These are phyloP conservation scores for Lactarius akahatsu DNA, from an alignment of 768 basidiomycete genomes.

Conservation along the genomic window DNA sequence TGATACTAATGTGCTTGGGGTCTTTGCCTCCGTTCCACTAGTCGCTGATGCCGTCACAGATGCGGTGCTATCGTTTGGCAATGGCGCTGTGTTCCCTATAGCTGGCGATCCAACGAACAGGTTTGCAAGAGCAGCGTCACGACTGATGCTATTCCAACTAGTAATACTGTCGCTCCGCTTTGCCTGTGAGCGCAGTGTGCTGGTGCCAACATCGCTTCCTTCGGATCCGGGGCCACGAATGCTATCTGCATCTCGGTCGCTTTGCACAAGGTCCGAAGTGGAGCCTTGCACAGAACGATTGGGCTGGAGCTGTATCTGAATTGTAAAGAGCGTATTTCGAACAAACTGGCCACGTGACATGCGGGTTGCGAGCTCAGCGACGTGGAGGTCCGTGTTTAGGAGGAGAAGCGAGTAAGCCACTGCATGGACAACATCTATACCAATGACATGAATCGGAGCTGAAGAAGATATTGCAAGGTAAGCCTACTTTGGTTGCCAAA, in stretches of 20 bases:
- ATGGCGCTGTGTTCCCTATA: slow-evolving; percentile 29
- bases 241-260: slow-evolving; percentile 71
- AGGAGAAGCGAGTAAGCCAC: slow-evolving; percentile 90
- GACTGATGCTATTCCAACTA: slow-evolving; percentile 79
- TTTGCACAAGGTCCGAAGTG: slow-evolving; percentile 60
- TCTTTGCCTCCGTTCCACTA: slow-evolving; percentile 42
- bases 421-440: slow-evolving; percentile 86
- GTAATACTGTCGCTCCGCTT: slow-evolving; percentile 83
- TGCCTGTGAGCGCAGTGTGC: slow-evolving; percentile 44
- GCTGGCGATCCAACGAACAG: slow-evolving; percentile 34
- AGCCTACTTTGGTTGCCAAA: slow-evolving; percentile 83
- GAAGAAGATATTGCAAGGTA: slow-evolving; percentile 14
- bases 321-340: slow-evolving; percentile 83
- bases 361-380: slow-evolving; percentile 81
- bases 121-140: slow-evolving; percentile 47
- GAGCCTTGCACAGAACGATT: slow-evolving; percentile 49
- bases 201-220: slow-evolving; percentile 48
- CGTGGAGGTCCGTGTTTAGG: slow-evolving; percentile 96
- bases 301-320: slow-evolving; percentile 75
- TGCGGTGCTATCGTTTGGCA: slow-evolving; percentile 60
- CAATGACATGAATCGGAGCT: slow-evolving; percentile 15
- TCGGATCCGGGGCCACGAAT: slow-evolving; percentile 56
- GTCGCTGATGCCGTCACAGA: slow-evolving; percentile 54
- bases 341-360: slow-evolving; percentile 95
- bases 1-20: slow-evolving; percentile 36